Base-by-base conservation (phyloP, 192 early-diverging fungal genomes). In the Lobosporangium transversale region DNA sequence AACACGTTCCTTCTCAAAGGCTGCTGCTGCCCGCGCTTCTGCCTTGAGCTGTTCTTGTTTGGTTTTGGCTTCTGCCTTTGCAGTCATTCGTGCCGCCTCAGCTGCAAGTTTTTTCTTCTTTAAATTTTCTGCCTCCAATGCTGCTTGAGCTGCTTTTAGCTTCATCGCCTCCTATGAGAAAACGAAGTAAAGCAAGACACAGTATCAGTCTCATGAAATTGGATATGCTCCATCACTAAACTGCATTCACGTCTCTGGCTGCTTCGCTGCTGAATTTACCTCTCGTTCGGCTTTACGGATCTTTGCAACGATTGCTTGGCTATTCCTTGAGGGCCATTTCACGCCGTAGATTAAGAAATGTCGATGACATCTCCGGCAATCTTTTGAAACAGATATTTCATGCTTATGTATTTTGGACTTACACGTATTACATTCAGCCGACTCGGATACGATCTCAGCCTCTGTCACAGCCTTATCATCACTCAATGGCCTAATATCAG, bases 311-410 rank as follows among this genome's bases (percentile, higher is more conserved):
- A 70, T 58, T 17, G 29, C 44, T 12, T 57, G 47, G 15, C 36
- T 57, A 30, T 50, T 57, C 33, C 66, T 68, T 3, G 69, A 63
- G 2, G 69, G 69, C 69, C 69, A 71, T 35, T 42, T 15, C 3
- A 58, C n/a, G 4, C 29, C 32, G 18, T 71, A 71, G 15, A 71
- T 71, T 3, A 18, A 23, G 5, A 71, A 56, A 44, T 71, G 69
- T 18, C 69, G 43, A 26, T 57, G 55, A 43, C 69, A 71, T 24
- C 69, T 40, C 14, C 48, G 44, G n/a, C 69, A 71, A 23, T 54
- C 45, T 6, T n/a, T 37, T 0, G 61, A 18, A 11, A 51, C 37
- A 20, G 48, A 27, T 24, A 20, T 27, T 30, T 63, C 60, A 29
- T 58, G 53, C 20, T 33, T 31, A 15, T 53, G 50, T 33, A 63